These are phyloP conservation scores for Metschnikowia shivogae DNA, from an alignment of 805 yeast species.

Conservation along the genomic window DNA sequence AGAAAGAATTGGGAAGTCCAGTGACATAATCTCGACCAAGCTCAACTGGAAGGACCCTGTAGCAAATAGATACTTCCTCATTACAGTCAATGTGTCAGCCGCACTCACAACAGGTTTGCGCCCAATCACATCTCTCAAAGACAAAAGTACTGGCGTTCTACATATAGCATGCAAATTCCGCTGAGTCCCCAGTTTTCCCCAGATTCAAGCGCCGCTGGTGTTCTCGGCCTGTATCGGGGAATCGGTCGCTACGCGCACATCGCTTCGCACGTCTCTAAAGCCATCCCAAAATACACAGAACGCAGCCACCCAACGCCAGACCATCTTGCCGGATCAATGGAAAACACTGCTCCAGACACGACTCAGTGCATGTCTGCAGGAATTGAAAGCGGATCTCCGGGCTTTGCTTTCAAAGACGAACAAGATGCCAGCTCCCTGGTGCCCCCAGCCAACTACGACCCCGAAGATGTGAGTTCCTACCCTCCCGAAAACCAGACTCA, in stretches of 20 bases:
- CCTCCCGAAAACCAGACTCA: conserved; percentile 10
- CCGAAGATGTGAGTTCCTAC: conserved; percentile 2
- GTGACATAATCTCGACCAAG: no score
- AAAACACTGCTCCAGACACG: not conserved
- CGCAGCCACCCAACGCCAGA: conserved; percentile 1
- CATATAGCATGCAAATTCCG: no score
- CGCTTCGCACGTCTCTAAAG: not conserved
- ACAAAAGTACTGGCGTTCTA: no score
- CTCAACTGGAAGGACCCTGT: no score
- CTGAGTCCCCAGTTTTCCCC: no score
- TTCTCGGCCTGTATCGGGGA: no score
- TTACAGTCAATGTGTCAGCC: no score
- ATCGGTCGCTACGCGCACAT: not conserved
- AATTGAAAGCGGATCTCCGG: not conserved
- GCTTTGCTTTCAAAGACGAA: conserved; percentile 1
- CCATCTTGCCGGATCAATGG: conserved; percentile 1
- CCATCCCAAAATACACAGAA: not conserved
- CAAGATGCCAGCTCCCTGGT: not conserved
- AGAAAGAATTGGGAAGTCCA: not conserved
- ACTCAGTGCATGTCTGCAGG: conserved; percentile 1
- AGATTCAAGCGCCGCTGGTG: no score
- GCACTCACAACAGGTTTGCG: no score
- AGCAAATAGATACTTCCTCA: no score
- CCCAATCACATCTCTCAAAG: no score
- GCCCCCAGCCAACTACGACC: not conserved